phyloP scores from a whole-genome alignment of 2,329 filamentous ascomycete species.

The Cytospora piceicola region DNA sequence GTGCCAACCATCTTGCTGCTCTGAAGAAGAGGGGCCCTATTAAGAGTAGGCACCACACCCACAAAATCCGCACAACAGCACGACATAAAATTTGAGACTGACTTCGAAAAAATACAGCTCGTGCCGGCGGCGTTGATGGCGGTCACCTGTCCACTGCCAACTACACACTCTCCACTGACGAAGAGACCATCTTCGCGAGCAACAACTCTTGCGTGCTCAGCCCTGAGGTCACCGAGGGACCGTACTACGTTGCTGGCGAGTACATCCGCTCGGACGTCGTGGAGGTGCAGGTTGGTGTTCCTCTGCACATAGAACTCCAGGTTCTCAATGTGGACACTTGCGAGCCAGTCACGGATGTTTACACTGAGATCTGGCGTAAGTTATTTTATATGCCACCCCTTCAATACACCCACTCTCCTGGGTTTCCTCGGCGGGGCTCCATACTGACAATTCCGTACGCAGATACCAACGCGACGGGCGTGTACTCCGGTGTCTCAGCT shows the following conservation, averaged over 20 bases:
- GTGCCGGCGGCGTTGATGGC: slow-evolving; percentile 42
- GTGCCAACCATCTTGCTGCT: slow-evolving; percentile 39
- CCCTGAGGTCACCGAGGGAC: slow-evolving; percentile 58
- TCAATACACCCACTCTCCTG: no score
- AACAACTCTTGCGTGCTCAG: slow-evolving; percentile 53
- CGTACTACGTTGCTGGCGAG: slow-evolving; percentile 56
- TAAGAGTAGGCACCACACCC: slow-evolving; percentile 1
- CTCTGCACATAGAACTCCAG: slow-evolving; percentile 51
- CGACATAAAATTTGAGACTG: slow-evolving; percentile 9
- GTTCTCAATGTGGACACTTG: slow-evolving; percentile 54
- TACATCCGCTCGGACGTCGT: slow-evolving; percentile 49
- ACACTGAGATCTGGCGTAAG: slow-evolving; percentile 51
- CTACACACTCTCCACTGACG: slow-evolving; percentile 41
- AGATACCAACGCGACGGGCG: slow-evolving; percentile 49
- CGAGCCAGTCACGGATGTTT: slow-evolving; percentile 48
- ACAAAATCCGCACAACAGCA: neutral
- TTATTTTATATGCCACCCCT: neutral
- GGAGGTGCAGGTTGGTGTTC: slow-evolving; percentile 49
- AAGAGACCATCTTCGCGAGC: slow-evolving; percentile 45
- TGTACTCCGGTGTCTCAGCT: slow-evolving; percentile 52
- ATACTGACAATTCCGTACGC: neutral
- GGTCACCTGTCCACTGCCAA: slow-evolving; percentile 44
- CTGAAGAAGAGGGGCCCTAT: slow-evolving; percentile 40
- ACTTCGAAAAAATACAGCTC: slow-evolving; percentile 36
- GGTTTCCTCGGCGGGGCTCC: neutral